Base-by-base conservation (phyloP, 2,329 filamentous ascomycete genomes). In the Sporothrix phasma region DNA sequence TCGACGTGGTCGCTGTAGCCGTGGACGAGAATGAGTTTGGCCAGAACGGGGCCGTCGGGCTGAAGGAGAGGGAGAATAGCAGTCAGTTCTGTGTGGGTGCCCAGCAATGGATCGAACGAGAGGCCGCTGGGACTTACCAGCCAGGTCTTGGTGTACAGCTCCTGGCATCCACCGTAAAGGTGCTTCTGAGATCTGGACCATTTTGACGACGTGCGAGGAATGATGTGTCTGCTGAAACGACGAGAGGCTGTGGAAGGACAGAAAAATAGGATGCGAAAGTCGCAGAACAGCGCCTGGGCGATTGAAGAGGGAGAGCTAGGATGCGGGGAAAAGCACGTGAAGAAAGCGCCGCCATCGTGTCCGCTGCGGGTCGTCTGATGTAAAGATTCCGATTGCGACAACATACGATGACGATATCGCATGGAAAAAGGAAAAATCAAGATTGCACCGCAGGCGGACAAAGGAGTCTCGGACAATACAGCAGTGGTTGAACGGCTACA, bases 1-100 rank as follows among this genome's bases (percentile, higher is more conserved):
- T 89, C 86, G 74, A 89, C 79, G 75, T 95, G 90, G 75, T 96
- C 92, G 74, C 86, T 91, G 80, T 92, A 97, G 71, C 92, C 92
- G 76, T 97, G 92, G 67, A 97, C 78, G 75, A 95, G 89, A 70
- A 94, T 80, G 59, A 96, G 74, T 69, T 89, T 88, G 41, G 92
- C 92, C 70, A 82, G 83, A 63, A 82, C 75, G 13, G 80, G 75
- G 15, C 78, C 80, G 31, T 80, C 74, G 34, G 84, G 84, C 86
- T 86, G 68, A 17, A 22, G n/a, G 8, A 31, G 24, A 26, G 13
- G 22, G 31, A 22, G 8, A 24, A n/a, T n/a, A n/a, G 11, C 6
- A 13, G 31, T 56, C 31, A 56, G 51, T 10, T 29, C 45, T n/a
- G n/a, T n/a, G n/a, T n/a, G 1, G 47, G 34, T n/a, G 15, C 19